A percentile compares a stretch with the other conserved stretches of the same genome.
These are phyloP conservation scores for Chaetomium tenue DNA, from an alignment of 495 filamentous ascomycete genomes.

Conservation along the genomic window DNA sequence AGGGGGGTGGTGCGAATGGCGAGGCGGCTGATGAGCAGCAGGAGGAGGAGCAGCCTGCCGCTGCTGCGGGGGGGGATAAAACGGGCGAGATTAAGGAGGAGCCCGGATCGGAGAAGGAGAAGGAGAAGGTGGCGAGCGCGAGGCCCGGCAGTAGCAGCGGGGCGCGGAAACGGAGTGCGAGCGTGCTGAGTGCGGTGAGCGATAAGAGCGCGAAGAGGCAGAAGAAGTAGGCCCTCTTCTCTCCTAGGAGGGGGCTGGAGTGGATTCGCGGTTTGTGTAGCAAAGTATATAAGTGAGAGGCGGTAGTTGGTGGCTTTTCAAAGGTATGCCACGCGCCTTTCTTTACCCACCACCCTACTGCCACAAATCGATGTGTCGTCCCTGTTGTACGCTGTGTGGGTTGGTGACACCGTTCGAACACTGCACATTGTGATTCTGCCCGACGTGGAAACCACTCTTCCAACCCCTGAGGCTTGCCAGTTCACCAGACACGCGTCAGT, in stretches of 20 bases:
- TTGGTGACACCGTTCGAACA: no score
- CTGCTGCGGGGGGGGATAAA: neutral
- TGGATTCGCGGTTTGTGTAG: neutral
- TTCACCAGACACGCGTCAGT: no score
- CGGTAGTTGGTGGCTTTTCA: no score
- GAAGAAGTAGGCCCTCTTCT: conserved; percentile 54
- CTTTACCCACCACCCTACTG: no score
- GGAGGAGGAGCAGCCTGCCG: neutral
- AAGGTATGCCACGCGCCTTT: no score
- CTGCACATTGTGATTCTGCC: no score
- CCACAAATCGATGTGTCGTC: no score
- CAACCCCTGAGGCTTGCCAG: no score
- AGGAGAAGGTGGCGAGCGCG: neutral
- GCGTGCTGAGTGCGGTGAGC: conserved; percentile 65
- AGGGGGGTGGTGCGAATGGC: conserved; percentile 7
- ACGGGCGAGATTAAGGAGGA: conserved; percentile 19
- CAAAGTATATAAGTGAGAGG: neutral
- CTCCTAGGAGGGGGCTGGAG: neutral
- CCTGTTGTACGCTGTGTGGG: no score
- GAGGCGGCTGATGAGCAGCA: conserved; percentile 6
- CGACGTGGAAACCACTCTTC: no score
- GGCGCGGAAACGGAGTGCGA: conserved; percentile 71
- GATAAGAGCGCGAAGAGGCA: conserved; percentile 70
- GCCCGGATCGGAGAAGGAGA: conserved; percentile 25
- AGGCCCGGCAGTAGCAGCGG: conserved; percentile 34